Evolutionary conservation across 2,329 filamentous ascomycete species (phyloP).

Genomic region (Arthroderma sp.): DNA sequence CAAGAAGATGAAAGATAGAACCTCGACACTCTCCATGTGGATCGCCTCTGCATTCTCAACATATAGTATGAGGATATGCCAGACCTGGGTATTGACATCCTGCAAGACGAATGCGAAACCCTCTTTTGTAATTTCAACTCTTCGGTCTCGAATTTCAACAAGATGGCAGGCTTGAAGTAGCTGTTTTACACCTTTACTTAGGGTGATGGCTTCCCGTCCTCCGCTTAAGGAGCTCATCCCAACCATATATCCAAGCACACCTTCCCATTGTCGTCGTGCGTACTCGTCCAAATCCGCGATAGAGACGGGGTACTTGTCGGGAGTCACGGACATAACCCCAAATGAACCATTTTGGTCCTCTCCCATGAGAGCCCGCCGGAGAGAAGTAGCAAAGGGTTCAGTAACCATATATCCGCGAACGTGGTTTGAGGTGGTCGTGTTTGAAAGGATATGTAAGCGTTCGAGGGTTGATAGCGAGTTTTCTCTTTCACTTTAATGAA

Average conservation of each 20-base stretch:
- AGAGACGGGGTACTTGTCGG: constrained; percentile 52
- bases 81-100: constrained; percentile 92
- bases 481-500: constrained; percentile 57
- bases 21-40: constrained; percentile 77
- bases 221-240: constrained; percentile 40
- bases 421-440: constrained; percentile 48
- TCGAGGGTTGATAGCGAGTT: constrained; percentile 70
- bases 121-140: constrained; percentile 71
- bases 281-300: constrained; percentile 68
- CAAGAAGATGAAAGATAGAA: constrained; percentile 91
- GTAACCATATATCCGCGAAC: constrained; percentile 65
- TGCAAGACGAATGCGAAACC: constrained; percentile 93
- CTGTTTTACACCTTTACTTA: constrained; percentile 70
- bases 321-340: constrained; percentile 64
- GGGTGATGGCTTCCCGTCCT: constrained; percentile 38
- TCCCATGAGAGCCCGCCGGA: constrained; percentile 78
- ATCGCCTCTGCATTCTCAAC: constrained; percentile 68
- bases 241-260: constrained; percentile 91
- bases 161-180: constrained; percentile 70
- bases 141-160: constrained; percentile 49
- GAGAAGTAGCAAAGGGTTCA: constrained; percentile 67
- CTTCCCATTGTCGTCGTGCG: constrained; percentile 84
- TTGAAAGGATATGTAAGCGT: constrained; percentile 72
- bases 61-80: constrained; percentile 88
- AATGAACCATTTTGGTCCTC: constrained; percentile 79